phyloP scores from a whole-genome alignment of 768 basidiomycete genomes.

The Mycena kentingensis region DNA sequence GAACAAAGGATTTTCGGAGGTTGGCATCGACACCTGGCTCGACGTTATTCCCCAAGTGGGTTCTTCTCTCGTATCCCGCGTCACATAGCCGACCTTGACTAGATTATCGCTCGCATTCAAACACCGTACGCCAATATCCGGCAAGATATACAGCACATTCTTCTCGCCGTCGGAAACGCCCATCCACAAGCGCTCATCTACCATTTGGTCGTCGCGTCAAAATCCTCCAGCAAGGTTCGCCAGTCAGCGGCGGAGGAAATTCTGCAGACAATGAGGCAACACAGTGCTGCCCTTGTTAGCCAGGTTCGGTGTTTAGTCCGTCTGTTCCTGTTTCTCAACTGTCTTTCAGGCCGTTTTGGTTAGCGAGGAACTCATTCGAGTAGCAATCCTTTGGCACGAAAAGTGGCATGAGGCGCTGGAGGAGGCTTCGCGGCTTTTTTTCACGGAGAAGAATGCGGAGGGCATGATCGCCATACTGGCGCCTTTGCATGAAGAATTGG shows the following conservation, averaged over 20 bases:
- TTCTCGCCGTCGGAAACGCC: slow-evolving; percentile 91
- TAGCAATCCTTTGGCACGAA: slow-evolving; percentile 98
- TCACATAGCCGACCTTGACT: slow-evolving; percentile 3
- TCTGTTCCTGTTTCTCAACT: slow-evolving; percentile 4
- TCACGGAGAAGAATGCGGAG: slow-evolving; percentile 94
- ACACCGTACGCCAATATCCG: slow-evolving; percentile 87
- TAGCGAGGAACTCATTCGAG: slow-evolving; percentile 92
- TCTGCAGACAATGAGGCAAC: slow-evolving; percentile 92
- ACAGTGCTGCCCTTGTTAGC: slow-evolving; percentile 82
- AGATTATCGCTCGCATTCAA: slow-evolving; percentile 99
- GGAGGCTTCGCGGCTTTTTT: slow-evolving; percentile 95
- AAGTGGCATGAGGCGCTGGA: slow-evolving; percentile 98
- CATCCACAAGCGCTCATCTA: slow-evolving; percentile 98
- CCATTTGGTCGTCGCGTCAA: slow-evolving; percentile 92
- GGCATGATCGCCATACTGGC: slow-evolving; percentile 95
- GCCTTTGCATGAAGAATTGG: slow-evolving; percentile 90
- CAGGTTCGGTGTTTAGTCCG: slow-evolving; percentile 53
- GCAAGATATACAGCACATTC: slow-evolving; percentile 82
- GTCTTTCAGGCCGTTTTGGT: slow-evolving; percentile 72
- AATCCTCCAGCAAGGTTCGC: slow-evolving; percentile 85
- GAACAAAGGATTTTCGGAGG: slow-evolving; percentile 79
- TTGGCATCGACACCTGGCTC: slow-evolving; percentile 97
- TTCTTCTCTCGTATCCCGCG: not conserved
- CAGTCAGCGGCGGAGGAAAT: slow-evolving; percentile 82
- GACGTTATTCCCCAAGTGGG: slow-evolving; percentile 96